phyloP scores from a whole-genome alignment of 768 basidiomycete species.

The Pilatotrama ljubarskyi region DNA sequence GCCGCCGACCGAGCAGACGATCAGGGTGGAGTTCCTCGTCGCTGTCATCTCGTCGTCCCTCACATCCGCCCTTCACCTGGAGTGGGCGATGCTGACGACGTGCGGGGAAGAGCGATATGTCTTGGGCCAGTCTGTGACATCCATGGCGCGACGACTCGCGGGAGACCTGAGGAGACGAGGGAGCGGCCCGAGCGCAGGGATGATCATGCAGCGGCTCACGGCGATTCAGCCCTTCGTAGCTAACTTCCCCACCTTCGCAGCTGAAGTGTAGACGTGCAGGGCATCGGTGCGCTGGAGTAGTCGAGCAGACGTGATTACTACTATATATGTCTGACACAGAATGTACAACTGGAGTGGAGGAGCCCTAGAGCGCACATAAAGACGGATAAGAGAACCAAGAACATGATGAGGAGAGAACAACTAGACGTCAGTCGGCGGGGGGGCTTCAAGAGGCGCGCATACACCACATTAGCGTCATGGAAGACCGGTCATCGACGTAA shows the following conservation, averaged over 20 bases:
- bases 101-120: conserved; percentile 49
- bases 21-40: conserved; percentile 64
- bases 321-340: neutral
- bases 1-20: conserved; percentile 51
- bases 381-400: neutral
- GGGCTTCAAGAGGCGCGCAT: conserved; percentile 37
- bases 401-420: conserved; percentile 9
- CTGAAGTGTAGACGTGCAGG: conserved; percentile 25
- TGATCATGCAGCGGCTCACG: conserved; percentile 59
- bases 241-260: conserved; percentile 71
- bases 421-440: conserved; percentile 46
- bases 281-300: neutral
- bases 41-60: conserved; percentile 64
- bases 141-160: conserved; percentile 67
- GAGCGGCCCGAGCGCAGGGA: conserved; percentile 46
- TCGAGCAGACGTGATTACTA: neutral
- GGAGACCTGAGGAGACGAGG: conserved; percentile 57
- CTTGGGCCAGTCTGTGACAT: conserved; percentile 62
- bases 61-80: conserved; percentile 67
- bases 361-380: neutral
- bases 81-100: conserved; percentile 62
- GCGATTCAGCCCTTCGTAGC: conserved; percentile 66
- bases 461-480: conserved; percentile 6
- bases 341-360: conserved; percentile 35
- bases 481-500: neutral